A percentile compares a stretch with the other conserved stretches of the same genome.
Evolutionary conservation across 208 protist species (phyloP).

Genomic region (Wallacemonas collosoma): DNA sequence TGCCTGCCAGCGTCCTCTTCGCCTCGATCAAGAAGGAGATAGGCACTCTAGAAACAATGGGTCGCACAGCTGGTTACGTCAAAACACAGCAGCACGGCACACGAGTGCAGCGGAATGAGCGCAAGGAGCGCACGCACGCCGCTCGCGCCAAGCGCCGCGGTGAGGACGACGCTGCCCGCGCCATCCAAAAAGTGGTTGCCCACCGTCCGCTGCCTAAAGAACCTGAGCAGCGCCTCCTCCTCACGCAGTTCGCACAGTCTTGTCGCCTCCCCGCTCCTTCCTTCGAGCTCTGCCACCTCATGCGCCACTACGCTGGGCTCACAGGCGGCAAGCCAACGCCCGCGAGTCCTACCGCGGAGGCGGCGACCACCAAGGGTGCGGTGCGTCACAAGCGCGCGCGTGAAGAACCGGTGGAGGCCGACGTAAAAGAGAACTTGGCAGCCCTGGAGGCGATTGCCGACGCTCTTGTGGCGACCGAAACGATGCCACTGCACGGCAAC

Average conservation of each 20-base stretch:
- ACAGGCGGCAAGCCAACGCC: conserved; percentile 9
- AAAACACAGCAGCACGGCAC: conserved; percentile 59
- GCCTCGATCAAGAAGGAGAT: neutral
- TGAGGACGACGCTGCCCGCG: conserved; percentile 44
- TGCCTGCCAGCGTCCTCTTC: too few species aligned
- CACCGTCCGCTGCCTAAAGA: conserved; percentile 39
- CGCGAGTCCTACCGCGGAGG: neutral
- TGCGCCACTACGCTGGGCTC: conserved; percentile 47
- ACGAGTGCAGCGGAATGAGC: conserved; percentile 57
- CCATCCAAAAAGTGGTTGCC: conserved; percentile 53
- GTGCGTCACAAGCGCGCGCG: conserved; percentile 46
- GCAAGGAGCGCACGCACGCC: conserved; percentile 48
- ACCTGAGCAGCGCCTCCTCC: conserved; percentile 55
- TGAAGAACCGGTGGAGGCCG: conserved; percentile 20
- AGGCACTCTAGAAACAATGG: conserved; percentile 40
- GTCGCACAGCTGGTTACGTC: conserved; percentile 61
- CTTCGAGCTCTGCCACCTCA: conserved; percentile 68
- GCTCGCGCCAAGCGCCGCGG: conserved; percentile 68
- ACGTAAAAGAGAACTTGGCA: conserved; percentile 13
- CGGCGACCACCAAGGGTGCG: conserved; percentile 13
- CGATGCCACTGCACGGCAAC: conserved; percentile 39
- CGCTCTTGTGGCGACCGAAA: conserved; percentile 52
- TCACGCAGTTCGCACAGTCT: conserved; percentile 76
- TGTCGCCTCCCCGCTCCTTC: conserved; percentile 67
- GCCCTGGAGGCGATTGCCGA: conserved; percentile 49